phyloP scores from a whole-genome alignment of 2,329 filamentous ascomycete genomes.

The Hortaea werneckii region DNA sequence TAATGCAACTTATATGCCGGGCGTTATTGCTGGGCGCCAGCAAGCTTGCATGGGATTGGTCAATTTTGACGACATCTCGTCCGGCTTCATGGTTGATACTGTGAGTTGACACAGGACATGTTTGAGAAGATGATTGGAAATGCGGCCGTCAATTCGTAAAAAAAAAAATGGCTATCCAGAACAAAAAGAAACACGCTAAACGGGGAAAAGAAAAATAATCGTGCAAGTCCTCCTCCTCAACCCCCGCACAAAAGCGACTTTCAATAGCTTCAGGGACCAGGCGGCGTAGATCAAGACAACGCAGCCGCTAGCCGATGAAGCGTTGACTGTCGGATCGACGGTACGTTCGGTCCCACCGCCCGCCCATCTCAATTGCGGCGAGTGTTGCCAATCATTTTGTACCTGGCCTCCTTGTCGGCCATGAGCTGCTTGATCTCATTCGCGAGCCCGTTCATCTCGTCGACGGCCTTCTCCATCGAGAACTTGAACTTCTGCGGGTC shows the following conservation, averaged over 20 bases:
- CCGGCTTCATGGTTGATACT: not conserved
- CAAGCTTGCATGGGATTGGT: conserved; percentile 1
- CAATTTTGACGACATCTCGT: conserved; percentile 1
- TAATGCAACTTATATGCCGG: not conserved
- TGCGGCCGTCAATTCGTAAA: conserved; percentile 3
- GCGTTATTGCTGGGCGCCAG: conserved; percentile 2
- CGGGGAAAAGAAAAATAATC: not conserved
- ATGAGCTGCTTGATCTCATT: conserved; percentile 56
- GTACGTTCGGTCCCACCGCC: not conserved
- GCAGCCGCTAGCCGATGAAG: too few species aligned
- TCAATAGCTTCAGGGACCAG: too few species aligned
- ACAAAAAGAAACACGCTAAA: not conserved
- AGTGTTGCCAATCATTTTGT: conserved; percentile 13
- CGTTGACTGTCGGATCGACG: too few species aligned
- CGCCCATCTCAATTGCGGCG: conserved; percentile 4
- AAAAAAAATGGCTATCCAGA: not conserved
- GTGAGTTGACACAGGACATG: too few species aligned
- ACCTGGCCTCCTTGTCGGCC: conserved; percentile 14
- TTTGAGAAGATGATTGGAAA: too few species aligned
- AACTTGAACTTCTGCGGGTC: conserved; percentile 34
- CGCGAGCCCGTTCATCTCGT: conserved; percentile 62
- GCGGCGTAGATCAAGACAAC: too few species aligned
- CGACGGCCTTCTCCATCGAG: conserved; percentile 56
- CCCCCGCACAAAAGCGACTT: too few species aligned
- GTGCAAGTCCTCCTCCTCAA: not conserved